Conservation (phyloP, 1,139 yeast genomes). For the Yamadazyma oceani region DNA sequence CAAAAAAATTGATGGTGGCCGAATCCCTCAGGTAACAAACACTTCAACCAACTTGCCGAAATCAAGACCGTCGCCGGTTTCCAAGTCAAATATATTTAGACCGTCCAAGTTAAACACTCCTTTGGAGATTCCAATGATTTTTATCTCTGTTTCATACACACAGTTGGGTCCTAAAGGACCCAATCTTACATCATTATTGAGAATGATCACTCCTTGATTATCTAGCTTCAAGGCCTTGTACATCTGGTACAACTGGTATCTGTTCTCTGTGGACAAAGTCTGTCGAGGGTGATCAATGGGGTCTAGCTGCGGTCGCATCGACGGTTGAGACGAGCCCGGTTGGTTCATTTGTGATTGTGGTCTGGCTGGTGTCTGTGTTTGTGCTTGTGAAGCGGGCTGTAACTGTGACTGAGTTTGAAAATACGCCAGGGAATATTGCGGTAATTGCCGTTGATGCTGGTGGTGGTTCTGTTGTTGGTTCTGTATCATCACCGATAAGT, state of each 20-base stretch:
- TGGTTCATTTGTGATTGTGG: too few species aligned
- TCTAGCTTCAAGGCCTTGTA: conserved; percentile 40
- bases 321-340: too few species aligned
- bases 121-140: conserved; percentile 58
- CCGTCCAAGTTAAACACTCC: conserved; percentile 71
- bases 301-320: too few species aligned
- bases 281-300: not conserved
- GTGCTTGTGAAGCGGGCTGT: not conserved
- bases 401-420: too few species aligned
- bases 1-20: too few species aligned
- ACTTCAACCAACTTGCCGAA: conserved; percentile 74
- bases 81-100: conserved; percentile 60
- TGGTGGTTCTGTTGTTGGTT: conserved; percentile 17
- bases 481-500: conserved; percentile 42
- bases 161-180: conserved; percentile 64
- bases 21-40: conserved; percentile 39
- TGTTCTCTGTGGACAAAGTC: conserved; percentile 5
- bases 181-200: conserved; percentile 64
- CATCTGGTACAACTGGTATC: conserved; percentile 26
- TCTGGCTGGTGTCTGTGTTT: too few species aligned
- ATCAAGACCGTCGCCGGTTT: conserved; percentile 68
- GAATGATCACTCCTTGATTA: conserved; percentile 52
- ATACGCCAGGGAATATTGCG: too few species aligned
- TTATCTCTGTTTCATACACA: conserved; percentile 64
- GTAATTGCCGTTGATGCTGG: too few species aligned